Evolutionary conservation across 306 rosid species (phyloP), one percentile per base, ranked within the genome.

Genomic region (Gastrolobium bilobum): DNA sequence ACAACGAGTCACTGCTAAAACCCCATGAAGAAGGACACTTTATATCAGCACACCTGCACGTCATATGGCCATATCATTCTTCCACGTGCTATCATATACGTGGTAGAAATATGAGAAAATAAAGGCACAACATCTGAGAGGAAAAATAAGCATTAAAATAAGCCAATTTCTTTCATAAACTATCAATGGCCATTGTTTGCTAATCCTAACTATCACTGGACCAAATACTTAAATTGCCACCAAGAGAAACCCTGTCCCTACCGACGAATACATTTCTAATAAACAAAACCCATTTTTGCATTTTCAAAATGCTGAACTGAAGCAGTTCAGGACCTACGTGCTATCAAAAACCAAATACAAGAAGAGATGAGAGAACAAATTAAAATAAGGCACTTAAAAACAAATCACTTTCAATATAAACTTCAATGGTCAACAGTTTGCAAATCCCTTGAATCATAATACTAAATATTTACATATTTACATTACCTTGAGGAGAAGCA

Each of bases 381-480:
- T 37, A 31, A 71, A 79, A 39, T 13, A 50, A 69, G 37, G 15
- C 44, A 63, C 3, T 29, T 2, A 43, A n/a, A 63, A 64, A 15
- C 35, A 78, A 79, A 59, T 34, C 69, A 80, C 34, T 51, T 51
- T 60, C 38, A 34, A 64, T 42, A 67, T 48, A 74, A 64, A 74
- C n/a, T 54, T 56, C 37, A 47, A 56, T 57, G n/a, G 13, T 60
- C 29, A 75, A 43, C 58, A 61, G 43, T 62, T 62, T 78, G 58
- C 63, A 47, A 79, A 75, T 42, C 69, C 73, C 80, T 67, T 65
- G 40, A 2, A 46, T 74, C 57, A 37, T 3, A 44, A 56, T 31
- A 60, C 84, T 67, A 60, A 67, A 68, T 86, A 83, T 84, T 81
- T 83, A 83, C 90, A 83, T 86, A 83, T 84, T 81, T 83, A 83